These are phyloP conservation scores for Fusarium cyanostomum DNA, from an alignment of 2,329 filamentous ascomycete genomes.

Conservation along the genomic window DNA sequence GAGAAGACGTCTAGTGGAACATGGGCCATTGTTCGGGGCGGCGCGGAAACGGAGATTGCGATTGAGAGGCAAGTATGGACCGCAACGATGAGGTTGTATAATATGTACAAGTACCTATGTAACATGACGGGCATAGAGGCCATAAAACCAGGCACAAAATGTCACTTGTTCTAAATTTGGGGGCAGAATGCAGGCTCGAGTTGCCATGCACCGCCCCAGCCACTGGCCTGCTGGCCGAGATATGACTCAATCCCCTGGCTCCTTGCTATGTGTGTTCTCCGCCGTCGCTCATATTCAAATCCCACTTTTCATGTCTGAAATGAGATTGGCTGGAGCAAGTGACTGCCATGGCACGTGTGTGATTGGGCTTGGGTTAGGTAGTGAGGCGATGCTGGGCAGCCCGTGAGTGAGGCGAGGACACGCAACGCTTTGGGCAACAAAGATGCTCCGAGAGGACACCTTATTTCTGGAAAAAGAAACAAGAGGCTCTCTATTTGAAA, in stretches of 20 bases:
- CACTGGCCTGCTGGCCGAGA: too few relatives aligned
- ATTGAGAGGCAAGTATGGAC: constrained; percentile 27
- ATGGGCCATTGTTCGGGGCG: constrained; percentile 21
- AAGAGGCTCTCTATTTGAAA: too few relatives aligned
- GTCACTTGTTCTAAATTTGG: background rate
- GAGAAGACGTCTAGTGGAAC: background rate
- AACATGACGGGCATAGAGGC: too few relatives aligned
- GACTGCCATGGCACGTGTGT: background rate
- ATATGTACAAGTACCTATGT: background rate
- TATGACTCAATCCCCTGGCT: too few relatives aligned
- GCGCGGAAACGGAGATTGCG: constrained; percentile 25
- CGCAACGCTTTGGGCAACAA: too few relatives aligned
- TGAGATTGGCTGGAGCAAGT: background rate
- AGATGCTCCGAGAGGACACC: too few relatives aligned
- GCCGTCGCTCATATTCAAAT: too few relatives aligned
- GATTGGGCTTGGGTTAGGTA: background rate
- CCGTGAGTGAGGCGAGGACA: constrained; percentile 8
- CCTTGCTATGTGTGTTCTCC: too few relatives aligned
- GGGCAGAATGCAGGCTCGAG: too few relatives aligned
- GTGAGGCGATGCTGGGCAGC: constrained; percentile 1
- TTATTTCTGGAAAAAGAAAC: too few relatives aligned
- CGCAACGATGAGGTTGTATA: constrained; percentile 15
- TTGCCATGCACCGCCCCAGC: too few relatives aligned
- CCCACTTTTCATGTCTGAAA: background rate
- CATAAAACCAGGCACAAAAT: background rate